A percentile compares a stretch with the other conserved stretches of the same genome.
These are phyloP conservation scores for Oryza glaberrima DNA, from an alignment of 176 grass and related monocot genomes.

Conservation along the genomic window DNA sequence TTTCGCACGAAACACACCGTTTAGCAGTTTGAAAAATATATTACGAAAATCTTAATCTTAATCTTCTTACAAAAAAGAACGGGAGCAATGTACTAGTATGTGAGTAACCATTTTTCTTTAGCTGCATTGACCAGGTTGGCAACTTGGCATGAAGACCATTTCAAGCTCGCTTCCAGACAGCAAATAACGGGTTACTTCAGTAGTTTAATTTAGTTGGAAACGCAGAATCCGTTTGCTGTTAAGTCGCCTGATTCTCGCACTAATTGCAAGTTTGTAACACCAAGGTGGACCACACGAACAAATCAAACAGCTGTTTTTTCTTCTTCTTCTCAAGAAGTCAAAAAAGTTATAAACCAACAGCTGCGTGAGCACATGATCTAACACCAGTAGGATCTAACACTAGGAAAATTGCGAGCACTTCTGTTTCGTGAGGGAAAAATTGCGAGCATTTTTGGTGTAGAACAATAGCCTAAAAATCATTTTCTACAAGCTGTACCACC, in stretches of 20 bases:
- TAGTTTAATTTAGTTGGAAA: not conserved
- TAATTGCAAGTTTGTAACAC: not conserved
- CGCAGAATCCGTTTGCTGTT: not conserved
- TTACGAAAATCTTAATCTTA: too few relatives aligned
- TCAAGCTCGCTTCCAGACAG: not conserved
- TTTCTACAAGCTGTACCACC: too few relatives aligned
- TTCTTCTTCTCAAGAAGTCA: not conserved
- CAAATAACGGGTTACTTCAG: not conserved
- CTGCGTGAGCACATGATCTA: not conserved
- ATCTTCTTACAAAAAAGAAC: too few relatives aligned
- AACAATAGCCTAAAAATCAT: not conserved
- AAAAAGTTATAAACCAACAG: not conserved
- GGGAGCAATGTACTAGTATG: too few relatives aligned
- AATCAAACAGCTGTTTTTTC: not conserved
- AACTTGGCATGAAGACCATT: not conserved
- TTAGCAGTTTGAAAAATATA: too few relatives aligned
- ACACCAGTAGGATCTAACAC: too few relatives aligned
- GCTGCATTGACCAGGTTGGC: conserved; percentile 17
- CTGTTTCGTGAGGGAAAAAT: not conserved
- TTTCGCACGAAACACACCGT: too few relatives aligned
- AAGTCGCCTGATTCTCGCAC: not conserved
- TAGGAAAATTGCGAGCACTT: too few relatives aligned
- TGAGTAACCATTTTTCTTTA: too few relatives aligned
- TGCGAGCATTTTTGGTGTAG: not conserved
- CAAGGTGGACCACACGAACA: not conserved